These are phyloP conservation scores for Aschersonia sp. DNA, from an alignment of 2,329 filamentous ascomycete species.

Conservation along the genomic window DNA sequence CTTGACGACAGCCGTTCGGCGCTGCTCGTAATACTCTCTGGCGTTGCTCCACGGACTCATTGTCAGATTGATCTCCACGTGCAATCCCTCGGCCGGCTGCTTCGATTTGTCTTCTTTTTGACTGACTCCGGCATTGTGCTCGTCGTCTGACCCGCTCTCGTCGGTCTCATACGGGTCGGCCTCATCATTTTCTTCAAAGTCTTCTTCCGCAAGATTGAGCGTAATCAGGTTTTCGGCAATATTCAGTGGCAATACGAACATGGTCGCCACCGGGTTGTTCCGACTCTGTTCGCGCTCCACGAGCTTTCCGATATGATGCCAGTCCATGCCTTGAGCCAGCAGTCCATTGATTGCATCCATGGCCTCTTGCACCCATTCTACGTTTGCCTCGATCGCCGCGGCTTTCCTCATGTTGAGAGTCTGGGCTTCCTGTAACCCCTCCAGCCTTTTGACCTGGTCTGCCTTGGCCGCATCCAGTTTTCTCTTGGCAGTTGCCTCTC, in stretches of 20 bases:
- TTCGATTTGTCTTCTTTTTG: slow-evolving; percentile 19
- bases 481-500: slow-evolving; percentile 64
- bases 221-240: slow-evolving; percentile 83
- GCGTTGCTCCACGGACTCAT: slow-evolving; percentile 82
- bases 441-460: slow-evolving; percentile 75
- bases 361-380: slow-evolving; percentile 82
- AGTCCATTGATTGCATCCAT: slow-evolving; percentile 85
- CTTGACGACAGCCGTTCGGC: slow-evolving; percentile 69
- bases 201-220: slow-evolving; percentile 59
- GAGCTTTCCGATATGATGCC: slow-evolving; percentile 78
- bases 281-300: slow-evolving; percentile 75
- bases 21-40: slow-evolving; percentile 81
- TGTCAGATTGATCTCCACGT: slow-evolving; percentile 73
- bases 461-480: slow-evolving; percentile 74
- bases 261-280: slow-evolving; percentile 70
- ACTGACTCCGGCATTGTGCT: slow-evolving; percentile 12
- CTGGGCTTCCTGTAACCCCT: slow-evolving; percentile 69
- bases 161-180: slow-evolving; percentile 51
- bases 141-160: slow-evolving; percentile 36
- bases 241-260: slow-evolving; percentile 78
- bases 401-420: slow-evolving; percentile 77
- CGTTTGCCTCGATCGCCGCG: slow-evolving; percentile 77
- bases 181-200: slow-evolving; percentile 45
- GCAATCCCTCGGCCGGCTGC: slow-evolving; percentile 37
- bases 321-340: slow-evolving; percentile 93